Evolutionary conservation across 192 early-diverging fungal species (phyloP), one percentile per base, ranked within the genome.

Genomic region (Phlyctochytrium arcticum): DNA sequence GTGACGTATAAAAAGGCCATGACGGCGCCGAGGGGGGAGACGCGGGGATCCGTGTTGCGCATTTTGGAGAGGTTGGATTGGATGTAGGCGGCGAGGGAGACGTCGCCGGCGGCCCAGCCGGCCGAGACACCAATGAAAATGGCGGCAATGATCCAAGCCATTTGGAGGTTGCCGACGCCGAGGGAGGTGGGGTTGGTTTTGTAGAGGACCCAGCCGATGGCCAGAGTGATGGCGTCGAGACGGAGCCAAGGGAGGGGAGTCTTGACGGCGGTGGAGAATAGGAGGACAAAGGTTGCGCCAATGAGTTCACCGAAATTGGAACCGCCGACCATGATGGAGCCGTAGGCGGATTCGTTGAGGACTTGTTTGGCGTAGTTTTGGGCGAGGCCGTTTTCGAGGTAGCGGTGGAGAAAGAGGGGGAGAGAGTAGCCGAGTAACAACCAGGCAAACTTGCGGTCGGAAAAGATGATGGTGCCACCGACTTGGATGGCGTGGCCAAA

Each of bases 101-200:
- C 80, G 65, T 85, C 83, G 44, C 83, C 83, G 21, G 78, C 73
- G 17, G 81, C 74, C 83, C 83, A 85, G 33, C 83, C 83, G n/a
- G 78, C 69, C 7, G 83, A 85, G 55, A 85, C 68, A 8, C 67
- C 50, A 15, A 79, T 66, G 60, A 76, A 68, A 36, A 80, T 53
- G 5, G 78, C 73, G 26, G 77, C 70, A 36, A 80, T 48, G n/a
- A 65, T 69, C 78, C 81, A 83, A 35, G 73, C 82, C 42, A 36
- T 78, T 12, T 5, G 9, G 6, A 77, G 67, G 6, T 68, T 5
- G 48, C 75, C 34, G 69, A 73, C 65, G 23, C 70, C 15, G n/a
- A n/a, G n/a, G n/a, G n/a, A n/a, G 36, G 62, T 58, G 49, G 58
- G 59, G 3, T 67, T 55, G 49, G 27, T 10, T 44, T 58, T 60